Evolutionary conservation across 2,329 filamentous ascomycete species (phyloP), one percentile per base, ranked within the genome.

Genomic region (Lithohypha guttulata): DNA sequence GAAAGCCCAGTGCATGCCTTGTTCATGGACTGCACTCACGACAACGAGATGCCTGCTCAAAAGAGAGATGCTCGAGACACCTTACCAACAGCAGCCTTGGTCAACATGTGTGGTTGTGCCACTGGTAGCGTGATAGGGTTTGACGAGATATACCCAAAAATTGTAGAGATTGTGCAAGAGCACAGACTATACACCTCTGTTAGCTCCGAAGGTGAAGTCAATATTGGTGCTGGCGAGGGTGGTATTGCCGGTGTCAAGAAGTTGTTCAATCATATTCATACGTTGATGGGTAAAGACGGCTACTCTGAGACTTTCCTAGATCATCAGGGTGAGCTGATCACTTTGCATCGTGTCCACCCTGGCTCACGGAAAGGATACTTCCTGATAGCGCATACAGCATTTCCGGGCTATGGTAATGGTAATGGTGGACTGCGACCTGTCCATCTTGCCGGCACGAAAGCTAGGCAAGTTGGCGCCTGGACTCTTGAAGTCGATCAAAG

Each of bases 1-100:
- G 79, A 82, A n/a, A 83, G 78, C 3, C 84, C 87, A 3, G 81
- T 96, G 0, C 87, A 94, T 49, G 91, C 89, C 1, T 67, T 98
- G 1, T 95, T 98, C 62, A 96, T 96, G 86, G 93, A 98, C 58
- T 98, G 93, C 61, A 98, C 93, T 0, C 91, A 98, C 59, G 91
- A 98, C 63, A 98, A 98, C 53, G 89, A 98, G 63, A 82, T 85
- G 2, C 91, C 91, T 1, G 84, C 89, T 1, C 89, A 98, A 61
- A 95, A 95, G 61, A 75, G 93, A 27, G 87, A 95, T 58, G 87
- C 87, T 36, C 77, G 86, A 43, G 93, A 98, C 57, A 96, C 91
- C 0, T 70, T 98, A 7, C 84, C 93, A 6, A 96, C 93, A 54
- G 87, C 89, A 34, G 91, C 91, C 4, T 70, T 98, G 3, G 89